phyloP scores from a whole-genome alignment of 371 early-diverging fungal species.

The Basidiobolus heterosporus region DNA sequence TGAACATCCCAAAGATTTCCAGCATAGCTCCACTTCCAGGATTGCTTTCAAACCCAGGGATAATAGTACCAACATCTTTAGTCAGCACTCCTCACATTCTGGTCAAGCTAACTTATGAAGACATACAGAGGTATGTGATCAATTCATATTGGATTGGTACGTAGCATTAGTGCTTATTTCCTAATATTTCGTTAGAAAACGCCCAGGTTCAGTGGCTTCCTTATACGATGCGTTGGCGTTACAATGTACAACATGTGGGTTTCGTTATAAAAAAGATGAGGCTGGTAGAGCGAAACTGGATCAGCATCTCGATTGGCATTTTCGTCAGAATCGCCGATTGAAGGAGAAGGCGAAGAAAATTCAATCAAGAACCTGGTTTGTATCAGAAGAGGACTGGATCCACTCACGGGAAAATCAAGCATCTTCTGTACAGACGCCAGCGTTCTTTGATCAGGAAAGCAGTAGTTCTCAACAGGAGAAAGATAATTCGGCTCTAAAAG shows the following conservation, averaged over 20 bases:
- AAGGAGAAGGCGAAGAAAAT: slow-evolving; percentile 61
- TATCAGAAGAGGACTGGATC: slow-evolving; percentile 43
- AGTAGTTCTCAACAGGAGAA: slow-evolving; percentile 11
- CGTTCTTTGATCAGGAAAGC: slow-evolving; percentile 14
- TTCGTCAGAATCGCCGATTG: slow-evolving; percentile 69
- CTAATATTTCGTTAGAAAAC: slow-evolving; percentile 15
- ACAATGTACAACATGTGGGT: slow-evolving; percentile 85
- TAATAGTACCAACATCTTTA: too few species aligned
- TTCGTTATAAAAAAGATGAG: slow-evolving; percentile 49
- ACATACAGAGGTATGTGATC: slow-evolving; percentile 11
- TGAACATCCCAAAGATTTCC: slow-evolving; percentile 14
- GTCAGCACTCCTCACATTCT: too few species aligned
- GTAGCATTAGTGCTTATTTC: neutral
- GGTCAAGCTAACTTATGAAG: slow-evolving; percentile 7
- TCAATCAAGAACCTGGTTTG: slow-evolving; percentile 73
- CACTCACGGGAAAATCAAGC: slow-evolving; percentile 8
- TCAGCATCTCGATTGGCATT: slow-evolving; percentile 85
- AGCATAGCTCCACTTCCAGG: slow-evolving; percentile 14
- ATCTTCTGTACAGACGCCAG: slow-evolving; percentile 2
- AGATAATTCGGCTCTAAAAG: slow-evolving; percentile 12
- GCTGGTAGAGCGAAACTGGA: slow-evolving; percentile 58
- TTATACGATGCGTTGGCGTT: slow-evolving; percentile 58
- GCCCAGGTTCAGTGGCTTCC: slow-evolving; percentile 36
- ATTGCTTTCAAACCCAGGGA: slow-evolving; percentile 1
- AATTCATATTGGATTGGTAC: slow-evolving; percentile 3